phyloP scores from a whole-genome alignment of 495 filamentous ascomycete species.

The Talaromyces borbonicus region DNA sequence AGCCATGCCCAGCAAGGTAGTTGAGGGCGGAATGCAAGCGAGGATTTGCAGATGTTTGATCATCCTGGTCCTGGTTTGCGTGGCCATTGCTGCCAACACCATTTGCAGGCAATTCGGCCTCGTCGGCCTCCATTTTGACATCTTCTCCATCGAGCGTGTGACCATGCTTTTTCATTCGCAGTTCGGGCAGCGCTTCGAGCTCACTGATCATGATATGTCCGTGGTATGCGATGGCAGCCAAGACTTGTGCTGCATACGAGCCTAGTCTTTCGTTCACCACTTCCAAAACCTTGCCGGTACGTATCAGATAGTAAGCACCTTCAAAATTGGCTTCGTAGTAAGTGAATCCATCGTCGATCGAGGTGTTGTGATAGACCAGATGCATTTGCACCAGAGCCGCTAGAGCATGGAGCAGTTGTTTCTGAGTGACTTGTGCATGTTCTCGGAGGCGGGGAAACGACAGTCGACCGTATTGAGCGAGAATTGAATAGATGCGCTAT shows the following conservation, averaged over 20 bases:
- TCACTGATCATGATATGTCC: slow-evolving; percentile 70
- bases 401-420: slow-evolving; percentile 67
- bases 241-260: slow-evolving; percentile 53
- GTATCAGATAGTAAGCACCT: slow-evolving; percentile 67
- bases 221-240: slow-evolving; percentile 62
- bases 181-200: slow-evolving; percentile 41
- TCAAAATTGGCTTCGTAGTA: slow-evolving; percentile 71
- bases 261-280: slow-evolving; percentile 63
- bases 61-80: neutral
- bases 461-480: slow-evolving; percentile 71
- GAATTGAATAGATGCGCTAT: slow-evolving; percentile 68
- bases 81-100: slow-evolving; percentile 14
- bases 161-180: slow-evolving; percentile 15
- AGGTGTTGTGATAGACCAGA: slow-evolving; percentile 65
- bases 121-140: slow-evolving; percentile 20
- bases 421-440: slow-evolving; percentile 54
- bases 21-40: slow-evolving; percentile 36
- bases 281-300: slow-evolving; percentile 73
- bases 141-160: slow-evolving; percentile 21
- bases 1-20: slow-evolving; percentile 36
- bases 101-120: slow-evolving; percentile 14
- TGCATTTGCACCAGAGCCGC: slow-evolving; percentile 81
- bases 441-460: slow-evolving; percentile 53
- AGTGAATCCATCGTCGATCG: slow-evolving; percentile 50
- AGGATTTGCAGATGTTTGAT: slow-evolving; percentile 9